phyloP scores from a whole-genome alignment of 2,329 filamentous ascomycete genomes.

The Rutstroemia sydowiana region DNA sequence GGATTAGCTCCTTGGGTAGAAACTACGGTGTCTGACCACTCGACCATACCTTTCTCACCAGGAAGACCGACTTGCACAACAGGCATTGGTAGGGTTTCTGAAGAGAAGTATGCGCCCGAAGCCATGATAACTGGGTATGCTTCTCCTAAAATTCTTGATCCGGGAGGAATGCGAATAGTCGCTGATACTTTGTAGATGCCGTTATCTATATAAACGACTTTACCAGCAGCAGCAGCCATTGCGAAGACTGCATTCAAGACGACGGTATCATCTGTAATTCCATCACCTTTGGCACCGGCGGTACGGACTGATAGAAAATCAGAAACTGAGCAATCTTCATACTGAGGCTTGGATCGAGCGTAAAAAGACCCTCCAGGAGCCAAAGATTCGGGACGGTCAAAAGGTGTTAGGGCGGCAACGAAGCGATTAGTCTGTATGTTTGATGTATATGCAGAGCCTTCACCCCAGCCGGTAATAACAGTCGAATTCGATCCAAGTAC shows the following conservation, averaged over 20 bases:
- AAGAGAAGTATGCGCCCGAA: conserved; percentile 38
- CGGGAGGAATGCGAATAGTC: conserved; percentile 40
- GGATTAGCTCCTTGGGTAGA: conserved; percentile 49
- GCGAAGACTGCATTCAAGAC: conserved; percentile 52
- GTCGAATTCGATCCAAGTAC: conserved; percentile 7
- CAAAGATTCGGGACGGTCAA: neutral
- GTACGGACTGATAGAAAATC: conserved; percentile 39
- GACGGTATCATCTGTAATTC: conserved; percentile 50
- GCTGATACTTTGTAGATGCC: conserved; percentile 46
- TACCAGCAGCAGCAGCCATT: conserved; percentile 38
- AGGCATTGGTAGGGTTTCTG: conserved; percentile 37
- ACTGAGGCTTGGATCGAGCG: conserved; percentile 47
- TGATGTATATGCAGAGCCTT: conserved; percentile 45
- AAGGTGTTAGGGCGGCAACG: conserved; percentile 37
- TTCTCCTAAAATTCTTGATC: conserved; percentile 34
- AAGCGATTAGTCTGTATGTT: conserved; percentile 34
- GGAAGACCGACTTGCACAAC: conserved; percentile 47
- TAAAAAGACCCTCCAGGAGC: conserved; percentile 33
- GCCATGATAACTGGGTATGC: conserved; percentile 35
- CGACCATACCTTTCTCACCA: conserved; percentile 50
- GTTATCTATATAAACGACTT: conserved; percentile 49
- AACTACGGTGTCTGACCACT: conserved; percentile 58
- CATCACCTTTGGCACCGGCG: conserved; percentile 42
- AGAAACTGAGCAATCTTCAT: conserved; percentile 33
- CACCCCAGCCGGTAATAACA: conserved; percentile 2